Evolutionary conservation across 202 grass and related monocot genomes (phyloP).

Genomic region (Zizania palustris): DNA sequence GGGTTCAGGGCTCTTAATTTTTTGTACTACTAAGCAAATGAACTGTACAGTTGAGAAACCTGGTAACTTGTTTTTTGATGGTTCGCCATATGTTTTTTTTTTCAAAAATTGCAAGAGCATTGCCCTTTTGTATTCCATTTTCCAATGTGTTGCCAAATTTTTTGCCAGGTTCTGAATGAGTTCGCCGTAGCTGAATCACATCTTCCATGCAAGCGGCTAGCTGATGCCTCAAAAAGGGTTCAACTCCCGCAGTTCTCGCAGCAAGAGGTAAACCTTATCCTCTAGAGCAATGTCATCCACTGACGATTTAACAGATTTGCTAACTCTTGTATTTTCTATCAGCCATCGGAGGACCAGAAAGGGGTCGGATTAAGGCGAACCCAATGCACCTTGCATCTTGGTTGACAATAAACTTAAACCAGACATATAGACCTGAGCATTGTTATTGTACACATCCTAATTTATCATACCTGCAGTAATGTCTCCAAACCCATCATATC

Average conservation of each 20-base stretch:
- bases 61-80: neutral
- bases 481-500: conserved; percentile 23
- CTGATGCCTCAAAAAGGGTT: conserved; percentile 85
- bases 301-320: neutral
- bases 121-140: conserved; percentile 6
- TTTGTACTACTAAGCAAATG: conserved; percentile 14
- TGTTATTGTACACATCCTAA: conserved; percentile 39
- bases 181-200: conserved; percentile 68
- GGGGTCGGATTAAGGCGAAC: conserved; percentile 35
- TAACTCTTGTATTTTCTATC: conserved; percentile 33
- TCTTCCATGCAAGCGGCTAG: conserved; percentile 77
- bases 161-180: conserved; percentile 93
- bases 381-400: conserved; percentile 58
- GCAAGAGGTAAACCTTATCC: conserved; percentile 29
- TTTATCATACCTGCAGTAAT: conserved; percentile 28
- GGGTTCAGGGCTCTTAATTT: neutral
- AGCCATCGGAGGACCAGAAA: conserved; percentile 60
- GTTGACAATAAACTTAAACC: conserved; percentile 35
- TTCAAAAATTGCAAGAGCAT: conserved; percentile 3
- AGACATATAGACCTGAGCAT: conserved; percentile 32
- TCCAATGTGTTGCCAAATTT: conserved; percentile 49
- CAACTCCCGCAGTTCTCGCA: conserved; percentile 54
- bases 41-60: neutral
- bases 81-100: conserved; percentile 18
- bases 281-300: neutral